A percentile compares a stretch with the other conserved stretches of the same genome.
phyloP scores from a whole-genome alignment of 768 basidiomycete genomes.

The Paxillus involutus region DNA sequence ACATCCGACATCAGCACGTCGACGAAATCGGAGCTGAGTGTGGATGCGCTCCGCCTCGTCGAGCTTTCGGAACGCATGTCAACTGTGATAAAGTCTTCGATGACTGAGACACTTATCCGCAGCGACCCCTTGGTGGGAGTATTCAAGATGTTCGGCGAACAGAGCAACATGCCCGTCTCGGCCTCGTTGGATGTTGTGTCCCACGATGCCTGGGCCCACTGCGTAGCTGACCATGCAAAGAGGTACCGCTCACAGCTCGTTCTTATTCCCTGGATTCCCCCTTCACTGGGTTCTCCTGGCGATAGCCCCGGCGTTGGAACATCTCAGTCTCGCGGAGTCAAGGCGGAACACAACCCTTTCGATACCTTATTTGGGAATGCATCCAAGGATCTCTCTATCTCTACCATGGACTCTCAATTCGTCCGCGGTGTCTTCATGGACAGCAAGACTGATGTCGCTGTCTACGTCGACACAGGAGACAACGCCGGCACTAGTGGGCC shows the following conservation, averaged over 20 bases:
- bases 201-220: slow-evolving; percentile 68
- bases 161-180: slow-evolving; percentile 65
- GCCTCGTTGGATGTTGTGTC: slow-evolving; percentile 74
- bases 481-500: slow-evolving; percentile 24
- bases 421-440: slow-evolving; percentile 79
- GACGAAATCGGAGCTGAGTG: slow-evolving; percentile 20
- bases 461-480: slow-evolving; percentile 77
- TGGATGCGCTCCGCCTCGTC: slow-evolving; percentile 84
- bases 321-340: slow-evolving; percentile 13
- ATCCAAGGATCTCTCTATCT: slow-evolving; percentile 47
- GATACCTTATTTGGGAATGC: slow-evolving; percentile 71
- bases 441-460: slow-evolving; percentile 72
- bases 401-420: slow-evolving; percentile 75
- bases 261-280: slow-evolving; percentile 78
- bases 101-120: slow-evolving; percentile 65
- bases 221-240: slow-evolving; percentile 60
- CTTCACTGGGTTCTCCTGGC: slow-evolving; percentile 33
- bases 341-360: slow-evolving; percentile 58
- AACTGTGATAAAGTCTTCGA: slow-evolving; percentile 79
- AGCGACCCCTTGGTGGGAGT: slow-evolving; percentile 73
- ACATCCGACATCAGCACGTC: neutral
- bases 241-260: slow-evolving; percentile 68
- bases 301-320: slow-evolving; percentile 28
- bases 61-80: slow-evolving; percentile 89
- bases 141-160: slow-evolving; percentile 74